Evolutionary conservation across 768 basidiomycete species (phyloP).

Genomic region (Sarcomyxa edulis): DNA sequence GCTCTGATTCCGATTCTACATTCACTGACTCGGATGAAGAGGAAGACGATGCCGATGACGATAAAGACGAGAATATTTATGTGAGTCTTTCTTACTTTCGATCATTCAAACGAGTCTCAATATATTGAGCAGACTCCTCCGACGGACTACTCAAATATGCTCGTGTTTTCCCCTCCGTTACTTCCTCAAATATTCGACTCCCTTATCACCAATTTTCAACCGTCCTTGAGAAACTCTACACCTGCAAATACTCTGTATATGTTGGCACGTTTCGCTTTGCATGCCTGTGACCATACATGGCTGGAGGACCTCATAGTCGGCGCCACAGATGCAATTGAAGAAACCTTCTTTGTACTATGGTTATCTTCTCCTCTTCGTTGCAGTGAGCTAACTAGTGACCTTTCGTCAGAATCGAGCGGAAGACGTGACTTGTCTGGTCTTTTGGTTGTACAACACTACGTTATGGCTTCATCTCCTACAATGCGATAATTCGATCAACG

Average conservation of each 20-base stretch:
- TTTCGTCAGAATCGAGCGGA: conserved; percentile 66
- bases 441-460: conserved; percentile 93
- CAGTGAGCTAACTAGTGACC: conserved; percentile 8
- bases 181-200: conserved; percentile 78
- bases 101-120: conserved; percentile 9
- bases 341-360: conserved; percentile 79
- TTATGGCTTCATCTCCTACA: conserved; percentile 88
- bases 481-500: conserved; percentile 74
- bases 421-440: conserved; percentile 80
- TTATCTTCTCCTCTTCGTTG: conserved; percentile 2
- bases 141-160: conserved; percentile 79
- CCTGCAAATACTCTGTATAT: conserved; percentile 92
- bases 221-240: conserved; percentile 67
- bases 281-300: conserved; percentile 88
- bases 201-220: conserved; percentile 70
- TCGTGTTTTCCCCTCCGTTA: conserved; percentile 83
- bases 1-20: conserved; percentile 31
- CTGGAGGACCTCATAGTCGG: conserved; percentile 89
- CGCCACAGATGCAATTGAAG: conserved; percentile 89
- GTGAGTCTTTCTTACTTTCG: conserved; percentile 24
- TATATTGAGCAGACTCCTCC: conserved; percentile 55
- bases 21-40: conserved; percentile 35
- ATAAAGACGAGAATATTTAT: conserved; percentile 41
- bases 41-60: conserved; percentile 42
- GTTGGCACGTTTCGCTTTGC: conserved; percentile 87